Percentiles rank a stretch among this genome's conserved stretches.
Conservation (phyloP, 2,329 filamentous ascomycete genomes). For the Rutstroemia sp. region DNA sequence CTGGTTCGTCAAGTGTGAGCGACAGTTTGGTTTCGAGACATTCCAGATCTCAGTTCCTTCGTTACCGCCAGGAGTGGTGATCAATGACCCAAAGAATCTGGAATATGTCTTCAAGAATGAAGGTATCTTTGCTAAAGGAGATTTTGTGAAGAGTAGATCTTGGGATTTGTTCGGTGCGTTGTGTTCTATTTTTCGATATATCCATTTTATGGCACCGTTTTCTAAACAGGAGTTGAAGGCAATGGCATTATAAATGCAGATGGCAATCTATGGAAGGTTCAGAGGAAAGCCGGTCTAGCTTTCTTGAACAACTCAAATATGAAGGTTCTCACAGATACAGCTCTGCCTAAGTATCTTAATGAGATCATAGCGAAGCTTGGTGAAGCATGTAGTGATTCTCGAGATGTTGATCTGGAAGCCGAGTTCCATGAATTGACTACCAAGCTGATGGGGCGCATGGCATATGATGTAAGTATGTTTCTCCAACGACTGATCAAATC, state of each 20-base stretch:
- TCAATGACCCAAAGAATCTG: slow-evolving; percentile 53
- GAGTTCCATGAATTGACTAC: slow-evolving; percentile 58
- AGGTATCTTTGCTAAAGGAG: slow-evolving; percentile 52
- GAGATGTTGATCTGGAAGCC: slow-evolving; percentile 47
- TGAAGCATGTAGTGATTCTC: slow-evolving; percentile 13
- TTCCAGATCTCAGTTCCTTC: slow-evolving; percentile 56
- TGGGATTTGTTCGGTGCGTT: slow-evolving; percentile 52
- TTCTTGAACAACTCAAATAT: slow-evolving; percentile 54
- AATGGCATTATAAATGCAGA: slow-evolving; percentile 62
- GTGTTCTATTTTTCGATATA: not conserved
- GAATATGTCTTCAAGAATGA: slow-evolving; percentile 57
- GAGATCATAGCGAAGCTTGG: slow-evolving; percentile 36
- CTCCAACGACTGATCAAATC: not conserved
- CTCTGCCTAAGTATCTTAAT: slow-evolving; percentile 46
- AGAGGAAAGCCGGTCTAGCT: slow-evolving; percentile 52
- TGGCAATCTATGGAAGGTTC: slow-evolving; percentile 54
- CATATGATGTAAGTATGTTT: slow-evolving; percentile 43
- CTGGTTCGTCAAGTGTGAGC: slow-evolving; percentile 55
- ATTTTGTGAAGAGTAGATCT: slow-evolving; percentile 51
- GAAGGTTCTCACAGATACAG: slow-evolving; percentile 47
- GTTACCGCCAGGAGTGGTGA: slow-evolving; percentile 54
- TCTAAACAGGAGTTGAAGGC: slow-evolving; percentile 29
- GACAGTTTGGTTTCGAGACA: slow-evolving; percentile 49
- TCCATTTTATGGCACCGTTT: not conserved
- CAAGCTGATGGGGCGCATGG: slow-evolving; percentile 59